Evolutionary conservation across 371 early-diverging fungal species (phyloP).

Genomic region (Mortierella sp.): DNA sequence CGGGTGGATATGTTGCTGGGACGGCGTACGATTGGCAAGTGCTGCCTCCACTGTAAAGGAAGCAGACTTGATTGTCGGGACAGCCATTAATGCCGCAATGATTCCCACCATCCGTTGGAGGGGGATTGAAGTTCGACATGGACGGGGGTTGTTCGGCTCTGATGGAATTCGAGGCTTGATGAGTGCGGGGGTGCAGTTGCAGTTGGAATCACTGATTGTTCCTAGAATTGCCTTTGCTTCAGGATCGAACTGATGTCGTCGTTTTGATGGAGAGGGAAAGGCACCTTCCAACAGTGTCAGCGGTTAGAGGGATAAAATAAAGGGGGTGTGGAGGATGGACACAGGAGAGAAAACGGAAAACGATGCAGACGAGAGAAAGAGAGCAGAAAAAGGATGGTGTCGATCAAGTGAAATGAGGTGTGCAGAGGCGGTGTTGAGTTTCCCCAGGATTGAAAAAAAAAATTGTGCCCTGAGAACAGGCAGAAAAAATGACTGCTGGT

Average conservation of each 20-base stretch:
- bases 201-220: too few relatives aligned
- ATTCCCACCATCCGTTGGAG: slow-evolving; percentile 19
- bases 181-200: too few relatives aligned
- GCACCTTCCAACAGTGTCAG: too few relatives aligned
- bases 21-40: slow-evolving; percentile 23
- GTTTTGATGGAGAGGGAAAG: too few relatives aligned
- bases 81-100: slow-evolving; percentile 13
- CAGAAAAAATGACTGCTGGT: too few relatives aligned
- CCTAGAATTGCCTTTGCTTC: too few relatives aligned
- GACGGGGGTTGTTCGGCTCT: not conserved
- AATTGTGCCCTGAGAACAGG: too few relatives aligned
- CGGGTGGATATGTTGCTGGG: slow-evolving; percentile 8
- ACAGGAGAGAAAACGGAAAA: not conserved
- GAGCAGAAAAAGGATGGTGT: not conserved
- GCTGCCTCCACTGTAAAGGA: slow-evolving; percentile 20
- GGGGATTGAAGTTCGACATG: slow-evolving; percentile 30
- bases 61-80: slow-evolving; percentile 4
- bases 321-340: too few relatives aligned
- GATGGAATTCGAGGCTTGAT: too few relatives aligned
- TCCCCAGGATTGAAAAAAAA: too few relatives aligned
- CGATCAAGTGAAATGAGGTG: not conserved
- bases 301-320: not conserved
- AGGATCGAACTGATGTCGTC: too few relatives aligned
- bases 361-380: not conserved
- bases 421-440: too few relatives aligned